Evolutionary conservation across 495 filamentous ascomycete genomes (phyloP), one percentile per base, ranked within the genome.

Genomic region (Pyrenopolyporus hunteri): DNA sequence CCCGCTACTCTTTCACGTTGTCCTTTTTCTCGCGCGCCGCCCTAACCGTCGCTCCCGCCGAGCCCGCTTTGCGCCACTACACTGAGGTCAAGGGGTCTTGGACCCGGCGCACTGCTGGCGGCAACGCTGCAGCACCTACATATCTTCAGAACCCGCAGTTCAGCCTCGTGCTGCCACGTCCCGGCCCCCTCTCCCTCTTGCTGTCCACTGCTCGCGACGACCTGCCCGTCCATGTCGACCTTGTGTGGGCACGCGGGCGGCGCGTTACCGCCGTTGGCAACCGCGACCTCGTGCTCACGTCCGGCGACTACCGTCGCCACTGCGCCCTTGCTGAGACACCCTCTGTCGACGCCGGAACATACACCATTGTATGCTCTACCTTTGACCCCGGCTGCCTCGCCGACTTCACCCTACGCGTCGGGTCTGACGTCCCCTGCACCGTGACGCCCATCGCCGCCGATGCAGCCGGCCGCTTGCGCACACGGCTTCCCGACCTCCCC

Each of bases 131-230:
- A 54, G 89, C 88, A 6, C 72, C 89, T 6, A 81, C 79, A 7
- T 98, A 96, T 72, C 80, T 87, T 22, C 76, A 76, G 19, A 98
- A 98, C 69, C 94, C 94, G 5, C 94, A 97, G 69, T 97, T 89
- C 72, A 79, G 79, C 32, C 75, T 98, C 10, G 70, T 76, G 3
- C 61, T 96, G 1, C 66, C 82, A 6, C 73, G 76, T 1, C 61
- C 74, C 3, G 85, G 88, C 0, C 77, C 84, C 23, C 44, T 96
- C 0, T 81, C 83, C 6, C 82, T 98, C 14, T 72, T 96, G 14
- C 81, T 98, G 2, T 86, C 90, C 69, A 85, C 86, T 11, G 74
- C 70, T 4, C 48, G 71, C 5, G 70, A 77, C 25, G 78, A 83
- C 22, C 73, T 94, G 10, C 87, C 90, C 6, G 82, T 96, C 1